Conservation (phyloP, 768 basidiomycete species). For the Grammothele lineata region DNA sequence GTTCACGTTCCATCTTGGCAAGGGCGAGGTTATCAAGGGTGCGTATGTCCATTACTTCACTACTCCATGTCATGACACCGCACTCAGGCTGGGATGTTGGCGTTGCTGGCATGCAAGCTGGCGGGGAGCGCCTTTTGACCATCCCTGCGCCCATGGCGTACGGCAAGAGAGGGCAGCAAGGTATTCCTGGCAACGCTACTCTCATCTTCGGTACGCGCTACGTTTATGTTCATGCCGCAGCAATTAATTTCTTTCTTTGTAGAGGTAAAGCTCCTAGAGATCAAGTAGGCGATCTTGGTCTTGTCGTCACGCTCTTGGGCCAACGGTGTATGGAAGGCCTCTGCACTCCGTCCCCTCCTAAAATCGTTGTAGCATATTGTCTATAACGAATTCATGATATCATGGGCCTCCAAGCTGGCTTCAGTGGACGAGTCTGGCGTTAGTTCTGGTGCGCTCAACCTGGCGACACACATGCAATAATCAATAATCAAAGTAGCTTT, state of each 20-base stretch:
- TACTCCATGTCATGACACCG: neutral
- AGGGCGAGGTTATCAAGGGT: conserved; percentile 92
- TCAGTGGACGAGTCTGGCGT: too few species aligned
- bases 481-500: too few species aligned
- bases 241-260: neutral
- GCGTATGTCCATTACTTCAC: conserved; percentile 10
- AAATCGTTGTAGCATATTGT: too few species aligned
- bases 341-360: too few species aligned
- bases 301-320: too few species aligned
- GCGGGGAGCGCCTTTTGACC: conserved; percentile 79
- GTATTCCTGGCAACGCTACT: conserved; percentile 78
- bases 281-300: neutral
- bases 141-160: conserved; percentile 71
- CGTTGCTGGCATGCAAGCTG: conserved; percentile 86
- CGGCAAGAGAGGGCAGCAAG: conserved; percentile 56
- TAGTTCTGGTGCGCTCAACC: too few species aligned
- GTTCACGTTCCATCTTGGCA: conserved; percentile 78
- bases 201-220: conserved; percentile 46
- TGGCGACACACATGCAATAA: too few species aligned
- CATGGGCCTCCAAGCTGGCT: too few species aligned
- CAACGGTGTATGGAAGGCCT: too few species aligned
- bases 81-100: conserved; percentile 84
- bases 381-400: too few species aligned
- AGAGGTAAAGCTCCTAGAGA: neutral
- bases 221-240: neutral